Conservation (phyloP, 805 yeast species). For the Scheffersomyces amazonensis region DNA sequence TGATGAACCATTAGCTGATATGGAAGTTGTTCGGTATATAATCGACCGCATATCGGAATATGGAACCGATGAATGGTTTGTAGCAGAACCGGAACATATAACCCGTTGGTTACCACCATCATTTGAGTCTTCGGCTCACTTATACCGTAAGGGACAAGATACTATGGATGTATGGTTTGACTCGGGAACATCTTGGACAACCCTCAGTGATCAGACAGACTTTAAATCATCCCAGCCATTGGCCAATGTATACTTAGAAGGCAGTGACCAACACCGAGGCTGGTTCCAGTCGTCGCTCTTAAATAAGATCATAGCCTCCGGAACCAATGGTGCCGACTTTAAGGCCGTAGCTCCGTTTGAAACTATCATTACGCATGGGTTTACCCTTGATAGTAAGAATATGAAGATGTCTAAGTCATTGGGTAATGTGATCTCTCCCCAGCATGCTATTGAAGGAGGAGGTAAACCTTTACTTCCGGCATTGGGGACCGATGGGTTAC, state of each 20-base stretch:
- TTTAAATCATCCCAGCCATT: conserved; percentile 17
- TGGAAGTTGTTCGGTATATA: conserved; percentile 52
- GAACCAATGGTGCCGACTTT: conserved; percentile 37
- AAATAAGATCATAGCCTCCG: conserved; percentile 59
- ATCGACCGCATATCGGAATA: conserved; percentile 51
- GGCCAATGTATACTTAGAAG: conserved; percentile 89
- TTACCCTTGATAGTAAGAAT: conserved; percentile 81
- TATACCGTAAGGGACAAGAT: conserved; percentile 68
- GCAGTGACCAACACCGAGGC: conserved; percentile 98
- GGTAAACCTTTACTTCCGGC: conserved; percentile 46
- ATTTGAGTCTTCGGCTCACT: conserved; percentile 36
- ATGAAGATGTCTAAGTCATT: conserved; percentile 91
- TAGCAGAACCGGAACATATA: conserved; percentile 44
- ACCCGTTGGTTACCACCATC: conserved; percentile 72
- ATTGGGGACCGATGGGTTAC: conserved; percentile 85
- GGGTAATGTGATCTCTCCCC: conserved; percentile 78
- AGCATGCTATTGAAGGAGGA: conserved; percentile 62
- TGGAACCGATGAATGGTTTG: conserved; percentile 86
- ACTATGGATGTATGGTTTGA: conserved; percentile 99
- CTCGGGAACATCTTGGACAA: conserved; percentile 90
- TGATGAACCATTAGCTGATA: conserved; percentile 62
- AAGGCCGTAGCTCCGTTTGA: conserved; percentile 57
- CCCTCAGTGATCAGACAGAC: conserved; percentile 39
- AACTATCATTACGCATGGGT: conserved; percentile 87
- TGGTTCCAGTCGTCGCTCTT: conserved; percentile 96